A percentile compares a stretch with the other conserved stretches of the same genome.
Evolutionary conservation across 768 basidiomycete species (phyloP).

Genomic region (Postia placenta): DNA sequence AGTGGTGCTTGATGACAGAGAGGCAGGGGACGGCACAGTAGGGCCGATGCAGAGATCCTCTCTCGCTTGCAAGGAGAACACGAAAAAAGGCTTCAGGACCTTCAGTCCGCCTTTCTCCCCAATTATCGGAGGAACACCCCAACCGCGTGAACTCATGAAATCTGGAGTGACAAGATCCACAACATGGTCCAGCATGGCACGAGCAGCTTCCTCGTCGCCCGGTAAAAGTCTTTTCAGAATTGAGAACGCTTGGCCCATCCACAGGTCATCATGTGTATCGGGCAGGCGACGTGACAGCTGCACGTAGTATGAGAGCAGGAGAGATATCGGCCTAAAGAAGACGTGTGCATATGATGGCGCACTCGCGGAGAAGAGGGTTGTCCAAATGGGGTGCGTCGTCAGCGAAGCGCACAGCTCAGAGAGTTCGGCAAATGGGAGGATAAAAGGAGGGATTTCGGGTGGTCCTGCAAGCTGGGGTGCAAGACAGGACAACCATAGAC

Average conservation of each 20-base stretch:
- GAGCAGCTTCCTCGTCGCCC: conserved; percentile 66
- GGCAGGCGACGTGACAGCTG: conserved; percentile 54
- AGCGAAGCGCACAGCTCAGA: conserved; percentile 47
- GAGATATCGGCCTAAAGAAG: conserved; percentile 47
- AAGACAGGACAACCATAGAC: conserved; percentile 60
- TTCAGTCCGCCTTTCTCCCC: conserved; percentile 48
- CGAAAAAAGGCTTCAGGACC: conserved; percentile 57
- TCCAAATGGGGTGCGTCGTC: conserved; percentile 49
- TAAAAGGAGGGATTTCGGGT: conserved; percentile 49
- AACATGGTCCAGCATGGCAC: conserved; percentile 36
- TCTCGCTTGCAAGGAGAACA: conserved; percentile 37
- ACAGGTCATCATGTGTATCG: conserved; percentile 46
- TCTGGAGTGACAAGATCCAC: conserved; percentile 29
- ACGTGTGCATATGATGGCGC: conserved; percentile 25
- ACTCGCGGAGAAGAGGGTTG: conserved; percentile 19
- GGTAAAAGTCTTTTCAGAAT: conserved; percentile 53
- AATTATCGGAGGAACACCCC: conserved; percentile 32
- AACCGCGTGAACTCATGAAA: conserved; percentile 34
- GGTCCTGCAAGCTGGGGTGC: conserved; percentile 35
- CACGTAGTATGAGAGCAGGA: conserved; percentile 49
- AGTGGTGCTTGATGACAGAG: conserved; percentile 53
- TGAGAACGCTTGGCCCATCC: conserved; percentile 61
- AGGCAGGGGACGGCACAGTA: conserved; percentile 40
- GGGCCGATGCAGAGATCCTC: conserved; percentile 43
- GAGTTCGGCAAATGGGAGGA: conserved; percentile 50